These are phyloP conservation scores for Antrodiella citrinella DNA, from an alignment of 768 basidiomycete genomes.

Conservation along the genomic window DNA sequence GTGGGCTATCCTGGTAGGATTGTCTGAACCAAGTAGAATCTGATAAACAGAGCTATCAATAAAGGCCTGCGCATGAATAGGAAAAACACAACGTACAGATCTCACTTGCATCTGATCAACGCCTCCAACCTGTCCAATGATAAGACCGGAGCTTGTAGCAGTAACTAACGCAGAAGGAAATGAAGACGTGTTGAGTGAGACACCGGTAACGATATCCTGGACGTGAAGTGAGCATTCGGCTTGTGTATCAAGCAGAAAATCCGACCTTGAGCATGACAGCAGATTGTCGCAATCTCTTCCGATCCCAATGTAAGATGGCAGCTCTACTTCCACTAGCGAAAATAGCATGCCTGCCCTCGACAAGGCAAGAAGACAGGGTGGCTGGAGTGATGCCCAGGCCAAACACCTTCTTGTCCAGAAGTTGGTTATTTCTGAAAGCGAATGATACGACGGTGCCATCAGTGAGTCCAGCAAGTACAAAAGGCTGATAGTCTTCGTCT, in stretches of 20 bases:
- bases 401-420: conserved; percentile 48
- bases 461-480: conserved; percentile 65
- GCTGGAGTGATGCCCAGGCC: conserved; percentile 65
- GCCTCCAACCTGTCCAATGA: conserved; percentile 59
- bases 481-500: conserved; percentile 33
- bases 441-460: conserved; percentile 68
- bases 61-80: background rate
- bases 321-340: conserved; percentile 69
- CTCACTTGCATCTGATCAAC: conserved; percentile 77
- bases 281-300: conserved; percentile 54
- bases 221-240: background rate
- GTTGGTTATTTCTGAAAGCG: conserved; percentile 23
- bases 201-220: conserved; percentile 44
- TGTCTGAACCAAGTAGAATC: conserved; percentile 66
- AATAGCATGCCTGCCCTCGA: conserved; percentile 47
- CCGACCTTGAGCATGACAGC: conserved; percentile 64
- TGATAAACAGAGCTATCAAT: conserved; percentile 21
- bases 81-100: conserved; percentile 38
- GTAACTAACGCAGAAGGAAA: conserved; percentile 54
- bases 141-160: conserved; percentile 42
- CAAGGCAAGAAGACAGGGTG: conserved; percentile 42
- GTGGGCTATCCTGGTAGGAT: conserved; percentile 62
- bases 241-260: too few species aligned
- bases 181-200: conserved; percentile 39
- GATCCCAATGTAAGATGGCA: conserved; percentile 61